Evolutionary conservation across 2,329 filamentous ascomycete species (phyloP).

Genomic region (Tothia fuscella): DNA sequence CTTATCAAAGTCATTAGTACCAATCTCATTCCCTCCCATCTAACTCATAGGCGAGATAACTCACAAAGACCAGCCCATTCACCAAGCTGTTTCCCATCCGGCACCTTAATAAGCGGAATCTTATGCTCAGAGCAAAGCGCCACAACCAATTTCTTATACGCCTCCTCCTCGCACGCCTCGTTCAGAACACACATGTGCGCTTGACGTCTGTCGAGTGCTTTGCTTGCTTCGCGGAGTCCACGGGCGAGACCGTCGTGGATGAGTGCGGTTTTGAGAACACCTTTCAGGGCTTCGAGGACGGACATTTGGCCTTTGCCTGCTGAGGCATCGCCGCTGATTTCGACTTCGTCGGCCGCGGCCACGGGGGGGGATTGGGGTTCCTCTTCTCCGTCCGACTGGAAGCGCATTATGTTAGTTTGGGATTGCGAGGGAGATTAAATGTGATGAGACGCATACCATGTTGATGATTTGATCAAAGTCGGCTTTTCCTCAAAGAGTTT

Average conservation of each 20-base stretch:
- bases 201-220: conserved; percentile 96
- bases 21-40: too few species aligned
- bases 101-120: conserved; percentile 99
- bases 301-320: conserved; percentile 81
- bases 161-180: conserved; percentile 99
- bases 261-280: conserved; percentile 93
- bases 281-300: conserved; percentile 96
- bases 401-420: conserved; percentile 1
- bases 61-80: conserved; percentile 99
- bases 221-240: conserved; percentile 95
- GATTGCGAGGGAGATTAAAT: background rate
- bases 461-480: conserved; percentile 1
- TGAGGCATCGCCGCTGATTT: conserved; percentile 82
- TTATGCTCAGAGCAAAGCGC: conserved; percentile 99
- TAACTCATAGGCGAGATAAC: too few species aligned
- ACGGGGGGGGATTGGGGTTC: conserved; percentile 64
- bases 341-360: conserved; percentile 78
- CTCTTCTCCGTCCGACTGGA: conserved; percentile 99
- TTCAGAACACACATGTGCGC: conserved; percentile 99
- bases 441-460: conserved; percentile 1
- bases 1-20: conserved; percentile 33
- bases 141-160: conserved; percentile 99
- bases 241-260: conserved; percentile 99
- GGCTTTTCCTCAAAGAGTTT: conserved; percentile 11
- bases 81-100: conserved; percentile 98